Conservation (phyloP, 495 filamentous ascomycete species). For the Daldinia concentrica region DNA sequence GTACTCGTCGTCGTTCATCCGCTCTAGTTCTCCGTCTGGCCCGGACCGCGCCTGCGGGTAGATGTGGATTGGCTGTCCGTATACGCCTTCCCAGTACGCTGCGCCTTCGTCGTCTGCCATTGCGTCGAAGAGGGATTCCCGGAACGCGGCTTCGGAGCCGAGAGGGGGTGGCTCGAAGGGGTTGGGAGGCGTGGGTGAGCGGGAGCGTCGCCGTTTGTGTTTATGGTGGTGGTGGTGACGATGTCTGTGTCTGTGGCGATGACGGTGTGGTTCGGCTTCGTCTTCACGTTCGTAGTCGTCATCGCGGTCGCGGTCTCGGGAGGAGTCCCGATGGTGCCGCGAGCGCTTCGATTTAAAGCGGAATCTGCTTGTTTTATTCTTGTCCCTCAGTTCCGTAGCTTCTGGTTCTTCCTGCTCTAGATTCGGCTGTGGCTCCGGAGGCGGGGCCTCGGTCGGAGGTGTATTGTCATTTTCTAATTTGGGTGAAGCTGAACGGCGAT, state of each 20-base stretch:
- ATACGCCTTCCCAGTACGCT: conserved; percentile 91
- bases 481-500: conserved; percentile 34
- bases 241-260: conserved; percentile 43
- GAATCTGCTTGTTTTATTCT: conserved; percentile 59
- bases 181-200: conserved; percentile 48
- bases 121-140: conserved; percentile 98
- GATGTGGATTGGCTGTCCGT: conserved; percentile 83
- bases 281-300: conserved; percentile 27
- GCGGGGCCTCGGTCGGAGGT: conserved; percentile 24
- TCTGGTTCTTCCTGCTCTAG: conserved; percentile 29
- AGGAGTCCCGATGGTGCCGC: conserved; percentile 31
- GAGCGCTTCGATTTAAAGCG: conserved; percentile 64
- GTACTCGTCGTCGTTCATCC: conserved; percentile 93
- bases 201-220: conserved; percentile 45
- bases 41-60: conserved; percentile 40
- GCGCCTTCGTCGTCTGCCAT: conserved; percentile 98
- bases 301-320: conserved; percentile 28
- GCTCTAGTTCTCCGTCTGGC: conserved; percentile 71
- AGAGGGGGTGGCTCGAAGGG: conserved; percentile 64
- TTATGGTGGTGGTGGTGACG: conserved; percentile 42
- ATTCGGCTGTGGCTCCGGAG: conserved; percentile 27
- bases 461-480: conserved; percentile 6
- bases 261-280: conserved; percentile 23
- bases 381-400: conserved; percentile 29
- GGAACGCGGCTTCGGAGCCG: conserved; percentile 78